phyloP scores from a whole-genome alignment of 23 red algal genomes.

The Agarophyton chilense region DNA sequence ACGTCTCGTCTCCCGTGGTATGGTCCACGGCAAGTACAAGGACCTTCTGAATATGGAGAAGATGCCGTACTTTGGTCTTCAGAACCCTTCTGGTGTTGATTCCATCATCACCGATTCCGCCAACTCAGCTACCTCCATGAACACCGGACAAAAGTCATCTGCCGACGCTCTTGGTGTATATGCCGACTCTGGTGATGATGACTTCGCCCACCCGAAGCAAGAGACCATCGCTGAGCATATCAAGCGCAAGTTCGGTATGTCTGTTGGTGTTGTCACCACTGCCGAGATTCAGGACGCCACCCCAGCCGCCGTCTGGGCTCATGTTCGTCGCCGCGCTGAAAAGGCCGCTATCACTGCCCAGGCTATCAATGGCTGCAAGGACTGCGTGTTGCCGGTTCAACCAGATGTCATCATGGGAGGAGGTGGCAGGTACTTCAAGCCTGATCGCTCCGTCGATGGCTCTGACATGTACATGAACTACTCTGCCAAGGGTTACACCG shows the following conservation, averaged over 20 bases:
- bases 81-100: conserved; percentile 36
- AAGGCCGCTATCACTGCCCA: conserved; percentile 66
- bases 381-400: conserved; percentile 32
- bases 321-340: conserved; percentile 43
- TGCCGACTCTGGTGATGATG: conserved; percentile 52
- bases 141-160: conserved; percentile 59
- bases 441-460: conserved; percentile 36
- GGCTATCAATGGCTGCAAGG: conserved; percentile 60
- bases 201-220: conserved; percentile 42
- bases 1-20: conserved; percentile 60
- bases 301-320: conserved; percentile 49
- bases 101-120: conserved; percentile 74
- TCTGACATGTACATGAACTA: conserved; percentile 58
- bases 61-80: conserved; percentile 13
- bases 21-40: conserved; percentile 66
- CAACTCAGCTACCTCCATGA: conserved; percentile 43
- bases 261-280: conserved; percentile 64
- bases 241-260: conserved; percentile 55
- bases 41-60: conserved; percentile 51
- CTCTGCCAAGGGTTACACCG: conserved; percentile 40
- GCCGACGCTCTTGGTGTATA: conserved; percentile 55
- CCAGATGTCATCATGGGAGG: conserved; percentile 70
- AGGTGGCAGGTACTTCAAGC: conserved; percentile 47
- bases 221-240: conserved; percentile 57
- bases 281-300: conserved; percentile 69